Evolutionary conservation across 2,329 filamentous ascomycete genomes (phyloP).

Genomic region (Fusarium vanettenii): DNA sequence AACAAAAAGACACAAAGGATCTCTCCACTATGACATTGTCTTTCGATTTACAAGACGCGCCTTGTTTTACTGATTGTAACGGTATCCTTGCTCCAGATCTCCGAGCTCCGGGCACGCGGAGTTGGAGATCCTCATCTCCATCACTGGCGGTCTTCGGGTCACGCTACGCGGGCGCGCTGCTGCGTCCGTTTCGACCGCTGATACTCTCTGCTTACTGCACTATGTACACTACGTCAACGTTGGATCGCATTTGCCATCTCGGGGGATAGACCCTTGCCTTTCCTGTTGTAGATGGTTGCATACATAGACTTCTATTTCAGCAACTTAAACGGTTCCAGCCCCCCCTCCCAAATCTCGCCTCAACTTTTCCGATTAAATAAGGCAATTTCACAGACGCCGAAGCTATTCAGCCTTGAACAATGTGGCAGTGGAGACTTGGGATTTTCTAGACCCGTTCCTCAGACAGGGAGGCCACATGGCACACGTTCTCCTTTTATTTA

Average conservation of each 20-base stretch:
- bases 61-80: background rate
- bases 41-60: background rate
- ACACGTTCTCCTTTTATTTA: slow-evolving; percentile 27
- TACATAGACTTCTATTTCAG: background rate
- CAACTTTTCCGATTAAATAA: slow-evolving; percentile 38
- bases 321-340: slow-evolving; percentile 1
- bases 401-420: slow-evolving; percentile 17
- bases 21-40: background rate
- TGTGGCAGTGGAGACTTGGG: slow-evolving; percentile 19
- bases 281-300: background rate
- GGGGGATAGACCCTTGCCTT: slow-evolving; percentile 27
- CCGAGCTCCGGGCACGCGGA: slow-evolving; percentile 6
- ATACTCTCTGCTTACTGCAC: background rate
- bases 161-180: slow-evolving; percentile 6
- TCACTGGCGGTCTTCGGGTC: background rate
- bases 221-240: background rate
- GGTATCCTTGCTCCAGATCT: slow-evolving; percentile 14
- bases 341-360: slow-evolving; percentile 33
- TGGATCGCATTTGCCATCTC: background rate
- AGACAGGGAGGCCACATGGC: slow-evolving; percentile 43
- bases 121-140: slow-evolving; percentile 17
- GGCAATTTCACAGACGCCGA: slow-evolving; percentile 38
- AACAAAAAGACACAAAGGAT: background rate
- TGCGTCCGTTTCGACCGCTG: slow-evolving; percentile 5
- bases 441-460: slow-evolving; percentile 19